Evolutionary conservation across 1,284 basidiomycete genomes (phyloP), one percentile per base, ranked within the genome.

Genomic region (Inonotus obliquus): DNA sequence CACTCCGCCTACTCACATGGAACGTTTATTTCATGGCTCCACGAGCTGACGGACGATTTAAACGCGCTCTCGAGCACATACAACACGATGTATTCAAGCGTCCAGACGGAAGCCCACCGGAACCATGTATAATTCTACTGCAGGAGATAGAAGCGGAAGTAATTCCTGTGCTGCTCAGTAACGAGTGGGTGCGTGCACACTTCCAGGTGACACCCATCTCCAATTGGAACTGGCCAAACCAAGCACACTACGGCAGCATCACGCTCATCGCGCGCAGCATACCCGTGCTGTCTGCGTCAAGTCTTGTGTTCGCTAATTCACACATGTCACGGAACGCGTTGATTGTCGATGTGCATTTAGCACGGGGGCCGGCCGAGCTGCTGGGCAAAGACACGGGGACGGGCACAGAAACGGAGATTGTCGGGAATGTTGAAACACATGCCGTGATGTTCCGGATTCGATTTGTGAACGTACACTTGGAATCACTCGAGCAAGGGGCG

Each of bases 401-500:
- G 27, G 51, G 32, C n/a, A 29, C 29, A n/a, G 32, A 54, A 4
- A 39, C 29, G 37, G 48, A 61, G 10, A 54, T 25, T 14, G 54
- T 45, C 27, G 38, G 32, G n/a, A 32, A 21, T 32, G 41, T 49
- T 19, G 38, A 13, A 19, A 1, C 72, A 38, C 69, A 75, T 51
- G 77, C 76, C 47, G 75, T 76, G 56, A 73, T 77, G 32, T 59
- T 89, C 64, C 78, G 86, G 35, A 71, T 90, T 48, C 78, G 86
- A 32, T 71, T 90, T 48, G 80, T 81, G 19, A 90, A 89, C 69
- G 87, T 86, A 21, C 87, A 90, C 68, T 74, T 90, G 55, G 87
- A 90, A 72, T 86, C 85, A 21, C 68, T 85, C 48, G 73, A 75
- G 0, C 21, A 49, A 0, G 85, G 85, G 0, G 72, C 72, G 21